These are phyloP conservation scores for Somion occarium DNA, from an alignment of 1,284 basidiomycete species.

Conservation along the genomic window DNA sequence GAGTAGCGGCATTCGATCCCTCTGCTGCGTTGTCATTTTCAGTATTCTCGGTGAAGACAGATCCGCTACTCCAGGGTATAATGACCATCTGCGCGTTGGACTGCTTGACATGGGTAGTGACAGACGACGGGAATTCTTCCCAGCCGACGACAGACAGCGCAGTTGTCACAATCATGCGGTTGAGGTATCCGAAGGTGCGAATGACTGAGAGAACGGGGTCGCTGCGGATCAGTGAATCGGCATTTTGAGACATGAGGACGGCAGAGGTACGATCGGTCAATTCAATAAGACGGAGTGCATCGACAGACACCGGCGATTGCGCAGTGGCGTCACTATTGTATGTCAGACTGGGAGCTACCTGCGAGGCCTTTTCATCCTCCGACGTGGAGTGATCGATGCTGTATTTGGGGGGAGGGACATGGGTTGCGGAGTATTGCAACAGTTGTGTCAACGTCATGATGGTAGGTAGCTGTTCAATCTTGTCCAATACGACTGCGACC, in stretches of 20 bases:
- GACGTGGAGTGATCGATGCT: neutral
- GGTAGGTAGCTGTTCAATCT: constrained; percentile 78
- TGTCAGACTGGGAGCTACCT: neutral
- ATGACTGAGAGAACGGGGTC: constrained; percentile 83
- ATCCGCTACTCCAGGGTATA: constrained; percentile 66
- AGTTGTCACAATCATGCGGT: constrained; percentile 48
- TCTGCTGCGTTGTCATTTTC: constrained; percentile 29
- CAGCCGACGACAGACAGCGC: constrained; percentile 63
- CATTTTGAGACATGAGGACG: constrained; percentile 73
- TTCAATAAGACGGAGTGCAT: constrained; percentile 85
- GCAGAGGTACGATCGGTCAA: constrained; percentile 85
- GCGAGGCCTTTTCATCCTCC: neutral
- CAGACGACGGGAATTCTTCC: constrained; percentile 66
- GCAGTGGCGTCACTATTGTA: neutral
- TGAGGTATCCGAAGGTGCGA: constrained; percentile 76
- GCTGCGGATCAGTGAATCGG: constrained; percentile 63
- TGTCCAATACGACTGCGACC: constrained; percentile 81
- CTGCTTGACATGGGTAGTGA: constrained; percentile 61
- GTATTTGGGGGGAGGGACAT: constrained; percentile 5
- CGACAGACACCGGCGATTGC: constrained; percentile 38
- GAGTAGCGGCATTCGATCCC: constrained; percentile 15
- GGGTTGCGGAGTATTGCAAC: constrained; percentile 33
- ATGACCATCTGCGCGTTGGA: constrained; percentile 71
- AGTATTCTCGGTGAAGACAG: neutral
- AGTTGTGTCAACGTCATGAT: constrained; percentile 64